Conservation (phyloP, 345 rosid genomes). For the Salix purpurea region DNA sequence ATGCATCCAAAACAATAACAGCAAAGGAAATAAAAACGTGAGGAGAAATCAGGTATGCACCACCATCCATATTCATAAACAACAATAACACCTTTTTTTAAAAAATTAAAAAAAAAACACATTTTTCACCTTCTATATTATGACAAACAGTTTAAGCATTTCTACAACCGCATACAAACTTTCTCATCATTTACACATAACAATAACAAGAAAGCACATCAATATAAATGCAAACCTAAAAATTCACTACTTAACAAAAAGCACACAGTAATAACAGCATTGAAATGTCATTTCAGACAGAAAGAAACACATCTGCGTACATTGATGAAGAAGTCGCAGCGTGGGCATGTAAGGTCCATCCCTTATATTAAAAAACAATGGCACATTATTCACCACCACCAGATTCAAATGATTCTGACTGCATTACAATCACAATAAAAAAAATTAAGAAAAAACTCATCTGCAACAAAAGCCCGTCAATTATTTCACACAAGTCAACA, state of each 20-base stretch:
- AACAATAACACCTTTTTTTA: background rate
- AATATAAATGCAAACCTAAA: background rate
- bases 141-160: background rate
- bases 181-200: background rate
- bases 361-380: slow-evolving; percentile 89
- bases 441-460: background rate
- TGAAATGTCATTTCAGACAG: background rate
- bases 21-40: background rate
- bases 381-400: slow-evolving; percentile 86
- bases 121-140: background rate
- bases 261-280: background rate
- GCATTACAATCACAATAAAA: slow-evolving; percentile 16
- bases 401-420: slow-evolving; percentile 94
- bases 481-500: background rate
- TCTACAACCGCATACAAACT: background rate
- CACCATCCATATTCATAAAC: background rate
- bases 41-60: background rate
- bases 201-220: background rate
- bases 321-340: slow-evolving; percentile 88
- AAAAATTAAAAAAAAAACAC: background rate
- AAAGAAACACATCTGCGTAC: slow-evolving; percentile 33
- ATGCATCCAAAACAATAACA: background rate
- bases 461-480: background rate
- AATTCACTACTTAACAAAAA: background rate
- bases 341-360: slow-evolving; percentile 99